Evolutionary conservation across 192 early-diverging fungal genomes (phyloP), one percentile per base, ranked within the genome.

Genomic region (Mortierella claussenii): DNA sequence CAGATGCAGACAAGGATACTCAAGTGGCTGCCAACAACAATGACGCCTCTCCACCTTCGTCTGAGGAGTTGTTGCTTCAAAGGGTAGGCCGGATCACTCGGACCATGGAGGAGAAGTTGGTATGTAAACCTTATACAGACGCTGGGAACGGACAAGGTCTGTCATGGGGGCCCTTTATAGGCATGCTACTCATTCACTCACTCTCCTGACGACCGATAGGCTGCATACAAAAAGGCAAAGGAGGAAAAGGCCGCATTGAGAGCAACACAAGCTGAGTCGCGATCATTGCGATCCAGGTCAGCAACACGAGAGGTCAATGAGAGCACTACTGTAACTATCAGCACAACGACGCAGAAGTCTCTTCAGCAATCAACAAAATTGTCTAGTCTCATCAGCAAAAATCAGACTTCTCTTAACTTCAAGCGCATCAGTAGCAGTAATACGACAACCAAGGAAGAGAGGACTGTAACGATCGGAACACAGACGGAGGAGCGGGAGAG

Each of bases 51-150:
- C 3, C 31, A 17, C 32, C 23, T 9, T 18, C 58, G 0, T 37
- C 46, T 31, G 48, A 31, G 43, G 69, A 71, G 17, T 23, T n/a
- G 26, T 33, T 55, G 23, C n/a, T 73, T 43, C 37, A 59, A 21
- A 65, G 32, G 27, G 37, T 42, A 24, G 63, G 50, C 15, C 27
- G 26, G 0, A 28, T 57, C 11, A 27, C 42, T 1, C 52, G 45
- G 30, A 54, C 65, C 8, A 66, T 75, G 63, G 71, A 75, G 15
- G 56, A 75, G 51, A 75, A 60, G 24, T 36, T 75, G 48, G 71
- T 75, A 66, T n/a, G n/a, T n/a, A n/a, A n/a, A n/a, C n/a, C n/a
- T n/a, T n/a, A n/a, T n/a, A n/a, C n/a, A n/a, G n/a, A n/a, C n/a
- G n/a, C n/a, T n/a, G n/a, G n/a, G n/a, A n/a, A n/a, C n/a, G n/a